Conservation (phyloP, 1,284 basidiomycete species). For the Puccinia sorghi region DNA sequence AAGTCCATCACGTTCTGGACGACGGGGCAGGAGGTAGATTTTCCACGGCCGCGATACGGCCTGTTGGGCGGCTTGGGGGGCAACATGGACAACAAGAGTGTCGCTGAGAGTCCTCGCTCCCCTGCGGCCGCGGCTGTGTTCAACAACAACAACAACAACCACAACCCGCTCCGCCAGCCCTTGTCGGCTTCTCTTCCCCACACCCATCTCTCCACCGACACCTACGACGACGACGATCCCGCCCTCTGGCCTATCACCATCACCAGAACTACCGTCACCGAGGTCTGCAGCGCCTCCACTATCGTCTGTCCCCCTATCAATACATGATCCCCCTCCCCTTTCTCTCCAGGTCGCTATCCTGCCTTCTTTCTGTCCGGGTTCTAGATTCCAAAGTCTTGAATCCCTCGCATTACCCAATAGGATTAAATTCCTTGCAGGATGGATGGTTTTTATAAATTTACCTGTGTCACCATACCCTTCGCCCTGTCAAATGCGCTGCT, state of each 20-base stretch:
- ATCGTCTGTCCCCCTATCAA: not conserved
- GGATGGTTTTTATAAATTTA: no score
- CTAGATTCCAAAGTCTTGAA: no score
- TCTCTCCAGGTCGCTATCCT: no score
- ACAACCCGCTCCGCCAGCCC: no score
- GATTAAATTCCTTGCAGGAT: no score
- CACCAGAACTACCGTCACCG: constrained; percentile 30
- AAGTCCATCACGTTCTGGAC: constrained; percentile 49
- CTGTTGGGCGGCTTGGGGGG: not conserved
- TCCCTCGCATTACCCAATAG: no score
- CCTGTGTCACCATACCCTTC: no score
- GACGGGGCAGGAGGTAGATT: constrained; percentile 45
- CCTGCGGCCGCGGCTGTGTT: not conserved
- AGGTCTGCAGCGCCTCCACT: constrained; percentile 17
- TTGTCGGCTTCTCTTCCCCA: not conserved
- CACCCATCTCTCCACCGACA: no score
- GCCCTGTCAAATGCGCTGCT: no score
- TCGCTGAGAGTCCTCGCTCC: not conserved
- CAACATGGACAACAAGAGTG: not conserved
- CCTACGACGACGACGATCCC: not conserved
- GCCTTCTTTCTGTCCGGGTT: no score
- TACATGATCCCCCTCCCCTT: not conserved
- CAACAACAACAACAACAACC: constrained; percentile 6
- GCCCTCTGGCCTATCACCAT: constrained; percentile 27
- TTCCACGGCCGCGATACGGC: constrained; percentile 7